Evolutionary conservation across 2,329 filamentous ascomycete genomes (phyloP), one percentile per base, ranked within the genome.

Genomic region (Gremmenia infestans): DNA sequence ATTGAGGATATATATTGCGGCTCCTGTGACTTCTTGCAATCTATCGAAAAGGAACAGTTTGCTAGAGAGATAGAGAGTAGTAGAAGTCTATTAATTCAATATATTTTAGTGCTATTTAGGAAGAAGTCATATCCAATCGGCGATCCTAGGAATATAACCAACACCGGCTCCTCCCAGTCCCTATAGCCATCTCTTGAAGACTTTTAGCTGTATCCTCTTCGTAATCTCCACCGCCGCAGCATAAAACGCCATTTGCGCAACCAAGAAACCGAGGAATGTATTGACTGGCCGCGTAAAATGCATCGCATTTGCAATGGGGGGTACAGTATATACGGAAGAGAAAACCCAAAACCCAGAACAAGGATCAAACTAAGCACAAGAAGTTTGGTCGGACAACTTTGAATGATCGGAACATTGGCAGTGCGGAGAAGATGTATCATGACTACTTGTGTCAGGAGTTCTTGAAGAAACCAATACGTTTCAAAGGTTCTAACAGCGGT

Each of bases 391-490:
- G 32, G 17, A 19, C 36, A 6, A 40, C 25, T 51, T 40, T 54
- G 48, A 12, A 57, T 35, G 22, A 52, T 28, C 14, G 50, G 53
- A 11, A 54, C 15, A 37, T 60, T 52, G n/a, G 50, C 32, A 12
- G 52, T 55, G 5, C 58, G 55, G 17, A 52, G 11, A 28, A 55
- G 32, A 32, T 55, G 51, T 12, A 60, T 39, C 28, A 58, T 42
- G 9, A 56, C 37, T 3, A 37, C 52, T 35, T 55, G 52, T n/a
- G 49, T 58, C 15, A 60, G 6, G 8, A 56, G 22, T 9, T 47
- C 47, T n/a, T 55, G 32, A 6, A 58, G n/a, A 28, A 51, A 58
- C 53, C 53, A 58, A 22, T 56, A 39, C 22, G 43, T 48, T 32
- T 58, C 53, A 17, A 54, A 52, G 2, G 22, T 43, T 43, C 40